Evolutionary conservation across 768 basidiomycete genomes (phyloP), one percentile per base, ranked within the genome.

Genomic region (Chalciporus sphaerocephalus): DNA sequence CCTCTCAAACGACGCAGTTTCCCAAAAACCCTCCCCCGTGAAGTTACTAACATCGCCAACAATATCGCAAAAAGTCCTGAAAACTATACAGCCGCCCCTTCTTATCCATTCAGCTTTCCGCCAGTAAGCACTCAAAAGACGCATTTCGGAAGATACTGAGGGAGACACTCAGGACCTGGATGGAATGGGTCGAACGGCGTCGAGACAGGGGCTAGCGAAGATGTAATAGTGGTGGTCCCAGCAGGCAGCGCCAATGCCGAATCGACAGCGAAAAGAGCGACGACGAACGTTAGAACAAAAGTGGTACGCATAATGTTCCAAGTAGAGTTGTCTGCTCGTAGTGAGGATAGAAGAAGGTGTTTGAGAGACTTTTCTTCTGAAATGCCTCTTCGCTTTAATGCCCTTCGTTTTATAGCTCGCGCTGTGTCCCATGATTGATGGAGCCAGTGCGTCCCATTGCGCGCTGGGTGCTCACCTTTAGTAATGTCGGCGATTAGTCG

Each of bases 81-180:
- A n/a, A n/a, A n/a, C n/a, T n/a, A n/a, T n/a, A n/a, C n/a, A n/a
- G n/a, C n/a, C n/a, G 6, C 15, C 15, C n/a, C 30, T 13, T 32
- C 30, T 15, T 15, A 32, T 5, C 6, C 8, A 32, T 32, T 32
- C 30, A 32, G n/a, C 15, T 15, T n/a, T 32, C 30, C 30, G 27
- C 13, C 30, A 15, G 6, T 32, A 32, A 32, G 15, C 9, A n/a
- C 22, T 44, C 36, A 44, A 36, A 44, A 44, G 21, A 44, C 28
- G 42, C 33, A 38, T 13, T 35, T 13, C 7, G 42, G 42, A 18
- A 44, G 34, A 17, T 35, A 44, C 21, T 35, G 34, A 20, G 36
- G 33, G 17, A 44, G 36, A 9, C 42, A 38, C 34, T 44, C 40
- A 20, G 40, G 40, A n/a, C 40, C 40, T 20, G 40, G 40, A 12